Percentiles rank a stretch among this genome's conserved stretches.
phyloP scores from a whole-genome alignment of 108 stramenopile genomes.

The Pseudonitzschia delicatissima region DNA sequence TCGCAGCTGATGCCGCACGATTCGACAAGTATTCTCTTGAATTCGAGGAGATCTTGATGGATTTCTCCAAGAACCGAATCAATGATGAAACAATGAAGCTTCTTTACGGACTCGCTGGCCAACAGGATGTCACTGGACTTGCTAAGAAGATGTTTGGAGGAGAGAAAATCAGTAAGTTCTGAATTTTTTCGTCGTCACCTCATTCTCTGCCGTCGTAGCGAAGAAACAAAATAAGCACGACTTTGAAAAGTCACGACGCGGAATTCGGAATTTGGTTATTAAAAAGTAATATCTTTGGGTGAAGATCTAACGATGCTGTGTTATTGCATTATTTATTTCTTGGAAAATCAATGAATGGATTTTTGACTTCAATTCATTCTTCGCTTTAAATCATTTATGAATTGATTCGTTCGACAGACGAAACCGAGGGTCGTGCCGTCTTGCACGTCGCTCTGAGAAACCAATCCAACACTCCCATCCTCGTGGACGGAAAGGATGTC shows the following conservation, averaged over 20 bases:
- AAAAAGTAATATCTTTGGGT: too few species aligned
- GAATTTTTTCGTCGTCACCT: too few species aligned
- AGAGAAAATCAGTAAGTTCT: slow-evolving; percentile 70
- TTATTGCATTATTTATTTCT: too few species aligned
- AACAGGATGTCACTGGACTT: slow-evolving; percentile 71
- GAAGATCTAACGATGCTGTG: too few species aligned
- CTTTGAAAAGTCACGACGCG: too few species aligned
- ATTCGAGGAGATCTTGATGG: slow-evolving; percentile 87
- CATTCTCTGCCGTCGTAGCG: too few species aligned
- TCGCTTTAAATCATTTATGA: too few species aligned
- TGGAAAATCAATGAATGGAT: too few species aligned
- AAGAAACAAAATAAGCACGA: too few species aligned
- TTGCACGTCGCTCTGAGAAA: slow-evolving; percentile 79
- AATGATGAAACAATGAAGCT: slow-evolving; percentile 87
- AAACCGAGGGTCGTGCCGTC: slow-evolving; percentile 78
- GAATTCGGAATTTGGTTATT: too few species aligned
- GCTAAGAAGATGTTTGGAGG: slow-evolving; percentile 88
- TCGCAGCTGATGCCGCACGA: slow-evolving; percentile 60
- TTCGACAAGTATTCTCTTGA: slow-evolving; percentile 63
- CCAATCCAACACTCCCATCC: slow-evolving; percentile 75
- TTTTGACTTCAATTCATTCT: neutral
- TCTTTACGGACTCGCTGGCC: slow-evolving; percentile 78
- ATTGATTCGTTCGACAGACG: slow-evolving; percentile 27
- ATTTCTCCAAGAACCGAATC: slow-evolving; percentile 93
- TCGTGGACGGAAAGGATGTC: slow-evolving; percentile 89